These are phyloP conservation scores for Heimioporus sp. DNA, from an alignment of 768 basidiomycete species.

Conservation along the genomic window DNA sequence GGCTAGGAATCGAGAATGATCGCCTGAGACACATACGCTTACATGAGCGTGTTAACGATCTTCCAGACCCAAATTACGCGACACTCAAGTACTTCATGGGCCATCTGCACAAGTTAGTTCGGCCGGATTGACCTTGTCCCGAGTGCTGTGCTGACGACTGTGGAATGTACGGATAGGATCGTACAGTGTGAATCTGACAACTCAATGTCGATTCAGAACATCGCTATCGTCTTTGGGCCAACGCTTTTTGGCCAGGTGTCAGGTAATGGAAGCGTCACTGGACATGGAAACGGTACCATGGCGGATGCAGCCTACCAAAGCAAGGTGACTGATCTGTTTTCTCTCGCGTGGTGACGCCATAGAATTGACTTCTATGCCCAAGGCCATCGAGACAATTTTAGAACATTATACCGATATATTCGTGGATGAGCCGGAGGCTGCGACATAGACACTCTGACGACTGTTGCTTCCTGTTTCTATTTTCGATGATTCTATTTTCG, in stretches of 20 bases:
- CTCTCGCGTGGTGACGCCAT: background rate
- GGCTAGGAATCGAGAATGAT: conserved; percentile 85
- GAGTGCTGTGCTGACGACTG: conserved; percentile 6
- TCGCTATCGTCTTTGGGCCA: conserved; percentile 98
- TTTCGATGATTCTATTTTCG: background rate
- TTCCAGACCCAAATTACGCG: conserved; percentile 98
- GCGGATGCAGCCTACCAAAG: conserved; percentile 73
- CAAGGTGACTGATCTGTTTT: conserved; percentile 42
- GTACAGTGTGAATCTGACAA: conserved; percentile 73
- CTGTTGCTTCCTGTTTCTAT: background rate
- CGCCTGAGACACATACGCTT: conserved; percentile 92
- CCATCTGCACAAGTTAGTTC: conserved; percentile 79
- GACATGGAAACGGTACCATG: conserved; percentile 53
- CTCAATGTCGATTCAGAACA: conserved; percentile 90
- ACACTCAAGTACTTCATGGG: conserved; percentile 95
- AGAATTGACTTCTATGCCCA: conserved; percentile 8
- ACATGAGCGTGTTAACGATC: conserved; percentile 95
- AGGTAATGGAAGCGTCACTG: conserved; percentile 39
- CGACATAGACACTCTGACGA: conserved; percentile 15
- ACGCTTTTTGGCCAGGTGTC: conserved; percentile 84
- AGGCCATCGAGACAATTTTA: conserved; percentile 96
- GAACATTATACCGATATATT: conserved; percentile 96
- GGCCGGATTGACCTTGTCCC: background rate
- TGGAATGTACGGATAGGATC: conserved; percentile 48
- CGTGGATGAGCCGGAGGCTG: conserved; percentile 76